Conservation (phyloP, 495 filamentous ascomycete genomes). For the Saxophila tyrrhenica region DNA sequence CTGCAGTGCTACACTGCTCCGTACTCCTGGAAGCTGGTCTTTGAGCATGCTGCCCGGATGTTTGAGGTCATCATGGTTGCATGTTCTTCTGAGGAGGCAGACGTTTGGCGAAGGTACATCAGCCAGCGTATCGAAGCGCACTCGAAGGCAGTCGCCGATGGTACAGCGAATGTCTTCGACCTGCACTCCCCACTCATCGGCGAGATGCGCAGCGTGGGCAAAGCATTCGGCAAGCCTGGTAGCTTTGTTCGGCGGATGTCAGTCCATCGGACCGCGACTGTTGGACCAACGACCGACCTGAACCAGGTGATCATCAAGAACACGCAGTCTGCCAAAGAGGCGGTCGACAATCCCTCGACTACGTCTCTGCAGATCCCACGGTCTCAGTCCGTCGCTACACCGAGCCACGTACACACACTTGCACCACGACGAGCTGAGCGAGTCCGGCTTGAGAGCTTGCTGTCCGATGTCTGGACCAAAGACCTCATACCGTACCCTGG, state of each 20-base stretch:
- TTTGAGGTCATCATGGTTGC: slow-evolving; percentile 84
- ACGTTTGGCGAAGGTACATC: slow-evolving; percentile 56
- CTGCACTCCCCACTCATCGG: slow-evolving; percentile 49
- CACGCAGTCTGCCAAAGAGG: slow-evolving; percentile 59
- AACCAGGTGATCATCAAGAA: slow-evolving; percentile 83
- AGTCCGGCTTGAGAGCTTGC: slow-evolving; percentile 59
- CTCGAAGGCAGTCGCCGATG: slow-evolving; percentile 35
- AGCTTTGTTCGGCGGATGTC: slow-evolving; percentile 62
- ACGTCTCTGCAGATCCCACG: slow-evolving; percentile 46
- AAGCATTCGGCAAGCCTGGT: slow-evolving; percentile 57
- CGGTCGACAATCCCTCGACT: slow-evolving; percentile 29
- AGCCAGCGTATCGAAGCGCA: slow-evolving; percentile 29
- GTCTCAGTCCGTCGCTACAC: slow-evolving; percentile 58
- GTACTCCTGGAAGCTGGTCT: slow-evolving; percentile 89
- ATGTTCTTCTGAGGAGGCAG: slow-evolving; percentile 71
- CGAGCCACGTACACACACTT: slow-evolving; percentile 48
- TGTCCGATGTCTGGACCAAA: slow-evolving; percentile 74
- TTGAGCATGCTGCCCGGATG: slow-evolving; percentile 61
- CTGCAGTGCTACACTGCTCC: slow-evolving; percentile 74
- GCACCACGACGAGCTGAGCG: slow-evolving; percentile 62
- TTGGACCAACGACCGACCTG: slow-evolving; percentile 47
- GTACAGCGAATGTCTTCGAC: slow-evolving; percentile 39
- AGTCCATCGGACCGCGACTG: slow-evolving; percentile 62
- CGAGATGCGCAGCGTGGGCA: slow-evolving; percentile 61
- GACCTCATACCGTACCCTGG: slow-evolving; percentile 79